Base-by-base conservation (phyloP, 2,329 filamentous ascomycete genomes). In the Fusarium compactum region DNA sequence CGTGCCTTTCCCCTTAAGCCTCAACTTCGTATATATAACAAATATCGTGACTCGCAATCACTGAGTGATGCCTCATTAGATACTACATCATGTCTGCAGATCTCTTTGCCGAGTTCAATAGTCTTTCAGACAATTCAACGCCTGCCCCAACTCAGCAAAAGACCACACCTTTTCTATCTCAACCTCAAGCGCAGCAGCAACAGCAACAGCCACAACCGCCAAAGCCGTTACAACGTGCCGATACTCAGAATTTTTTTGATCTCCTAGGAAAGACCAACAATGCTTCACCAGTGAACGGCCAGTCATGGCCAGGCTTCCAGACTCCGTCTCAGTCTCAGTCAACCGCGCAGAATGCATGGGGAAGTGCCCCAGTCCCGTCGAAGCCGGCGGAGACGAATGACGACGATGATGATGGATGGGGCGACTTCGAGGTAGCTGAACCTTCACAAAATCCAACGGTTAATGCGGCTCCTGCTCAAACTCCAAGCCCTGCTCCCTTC, bases 401-500 rank as follows among this genome's bases (percentile, higher is more conserved):
- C 8, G 87, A 86, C 5, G 86, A 89, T 10, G 89, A 90, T 58
- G 89, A 91, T 73, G 87, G 84, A 29, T 92, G 90, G 86, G 90
- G 90, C 1, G 90, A 91, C 58, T 92, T 92, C 73, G 89, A 91
- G 77, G 84, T 85, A 46, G 88, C 87, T 18, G 79, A 84, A 40
- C 76, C 80, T 48, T 66, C 65, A 30, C 57, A 57, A 38, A 54
- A 50, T 47, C 16, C 65, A 22, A 46, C 51, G n/a, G 46, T 47
- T 3, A 61, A 73, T 52, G 43, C 61, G 61, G 60, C 69, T 48
- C 61, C 73, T 24, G 57, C 65, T 29, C 56, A 64, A 22, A 51
- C 50, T 38, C 34, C 51, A 27, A 56, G 50, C 24, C 44, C 55
- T 59, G 43, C 44, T 4, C 57, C 57, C 47, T 20, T 58, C 48